Base-by-base conservation (phyloP, 176 grass and related monocot species). In the Areca catechu region DNA sequence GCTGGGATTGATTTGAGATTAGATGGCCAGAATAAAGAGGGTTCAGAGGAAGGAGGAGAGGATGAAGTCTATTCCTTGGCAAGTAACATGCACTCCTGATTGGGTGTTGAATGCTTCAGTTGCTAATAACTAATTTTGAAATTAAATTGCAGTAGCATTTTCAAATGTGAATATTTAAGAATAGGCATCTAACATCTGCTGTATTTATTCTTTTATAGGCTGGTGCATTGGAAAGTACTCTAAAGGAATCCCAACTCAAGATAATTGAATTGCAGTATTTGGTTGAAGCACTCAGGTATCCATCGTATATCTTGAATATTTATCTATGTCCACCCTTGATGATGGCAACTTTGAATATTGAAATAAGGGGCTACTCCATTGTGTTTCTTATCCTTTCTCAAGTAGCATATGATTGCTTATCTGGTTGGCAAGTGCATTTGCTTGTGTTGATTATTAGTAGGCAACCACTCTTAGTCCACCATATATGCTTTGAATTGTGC, bases 221-320 rank as follows among this genome's bases (percentile, higher is more conserved):
- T n/a, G 94, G 88, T 24, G 88, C 88, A 58, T 63, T 98, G 19
- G 94, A 79, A 81, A 98, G 82, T 77, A 93, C 78, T 55, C 75
- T 98, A 63, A 98, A 98, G 70, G 88, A 98, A 22, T 98, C 94
- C 23, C 94, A 98, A 50, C 43, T 88, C 61, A 98, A 76, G 73
- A 98, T 98, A 7, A 29, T 98, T 71, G 94, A 98, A 84, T 81
- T 89, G 20, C 78, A 93, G 63, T 88, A 98, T 61, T 86, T 98
- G 76, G 88, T 98, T 7, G 79, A 98, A 83, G 94, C 81, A 56
- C 89, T 93, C 57, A 98, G 94, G 94, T 98, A 83, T 19, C 18
- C 54, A 27, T 22, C 21, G 14, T 54, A 12, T 50, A 20, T 5
- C 10, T 22, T 61, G n/a, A 7, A 27, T 58, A 27, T 29, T 18